Evolutionary conservation across 805 yeast species (phyloP), one percentile per base, ranked within the genome.

Genomic region (Cyberlindnera lachancei): DNA sequence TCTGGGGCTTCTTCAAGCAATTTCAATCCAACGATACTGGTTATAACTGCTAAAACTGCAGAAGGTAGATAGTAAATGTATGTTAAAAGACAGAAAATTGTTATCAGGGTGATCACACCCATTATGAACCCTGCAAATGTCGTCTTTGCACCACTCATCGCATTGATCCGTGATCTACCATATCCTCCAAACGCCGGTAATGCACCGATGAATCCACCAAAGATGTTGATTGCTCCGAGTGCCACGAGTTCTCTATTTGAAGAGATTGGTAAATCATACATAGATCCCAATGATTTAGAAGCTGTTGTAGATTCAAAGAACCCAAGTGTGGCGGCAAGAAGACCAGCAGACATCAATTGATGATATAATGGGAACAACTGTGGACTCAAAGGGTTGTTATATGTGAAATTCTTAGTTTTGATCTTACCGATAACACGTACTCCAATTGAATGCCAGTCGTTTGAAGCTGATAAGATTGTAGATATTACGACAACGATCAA

Each of bases 161-260:
- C 81, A 59, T 90, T 90, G 37, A 90, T 78, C 48, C 83, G 87
- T 13, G 95, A 81, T 48, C 97, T 70, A 2, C 96, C 97, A 51
- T 88, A 90, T 0, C 97, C 97, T 8, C 97, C 98, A 65, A 88
- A 88, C 0, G 94, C 75, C 0, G 98, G 96, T 12, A 90, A 61
- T 0, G 87, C 81, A 20, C 70, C 61, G 34, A 70, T 58, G 20
- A 63, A 35, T 2, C 73, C 74, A 26, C 84, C 81, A 34, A 75
- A 53, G 8, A 53, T 35, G 45, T 88, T 90, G 34, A 81, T 74
- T 11, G 71, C 58, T 1, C 98, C 97, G 19, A 90, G 62, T 0
- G 96, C 96, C 5, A 92, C 88, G 25, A 90, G 61, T 53, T 90
- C 98, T 38, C 96, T 70, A 55, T 92, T 88, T 13, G 94, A 74